Evolutionary conservation across 495 filamentous ascomycete genomes (phyloP), one percentile per base, ranked within the genome.

Genomic region (Paragyromitra xinjiangensis): DNA sequence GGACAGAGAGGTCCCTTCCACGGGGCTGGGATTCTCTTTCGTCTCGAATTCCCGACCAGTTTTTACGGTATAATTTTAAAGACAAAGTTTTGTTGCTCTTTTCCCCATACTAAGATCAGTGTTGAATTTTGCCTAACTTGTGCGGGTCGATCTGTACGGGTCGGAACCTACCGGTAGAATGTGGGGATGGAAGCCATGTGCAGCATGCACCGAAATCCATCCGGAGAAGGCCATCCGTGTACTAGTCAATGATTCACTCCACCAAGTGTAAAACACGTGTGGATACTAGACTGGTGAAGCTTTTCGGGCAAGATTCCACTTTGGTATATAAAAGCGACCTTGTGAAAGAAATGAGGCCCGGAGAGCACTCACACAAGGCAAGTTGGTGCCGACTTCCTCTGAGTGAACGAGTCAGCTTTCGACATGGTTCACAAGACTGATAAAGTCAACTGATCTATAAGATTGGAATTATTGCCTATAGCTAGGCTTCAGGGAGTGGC

Each of bases 171-270:
- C 53, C 24, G 22, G 39, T 9, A 44, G n/a, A 14, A 64, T 64
- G 61, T 48, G 61, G 40, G 4, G 29, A 34, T 34, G 59, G 37
- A 63, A 63, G 37, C n/a, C 62, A 64, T 29, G 24, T 56, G 53
- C 29, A 34, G 29, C 29, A 34, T 34, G 29, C 29, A 34, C 29
- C 50, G 19, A n/a, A 29, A 63, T 34, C 29, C 29, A 8, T 34
- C 22, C 34, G 59, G 34, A 42, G 40, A 9, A 12, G 62, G 4
- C 7, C 4, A 22, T 56, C 24, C 9, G 16, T 29, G 3, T 56
- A 26, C 19, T 26, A 24, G 53, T 56, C 61, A 45, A 45, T 64
- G 62, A 14, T 64, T 24, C 19, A 39, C 59, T 42, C 19, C 19
- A 19, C 6, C 7, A 29, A 56, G 19, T 26, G 24, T 56, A 56